phyloP scores from a whole-genome alignment of 768 basidiomycete genomes.

The Kwoniella bestiolae region DNA sequence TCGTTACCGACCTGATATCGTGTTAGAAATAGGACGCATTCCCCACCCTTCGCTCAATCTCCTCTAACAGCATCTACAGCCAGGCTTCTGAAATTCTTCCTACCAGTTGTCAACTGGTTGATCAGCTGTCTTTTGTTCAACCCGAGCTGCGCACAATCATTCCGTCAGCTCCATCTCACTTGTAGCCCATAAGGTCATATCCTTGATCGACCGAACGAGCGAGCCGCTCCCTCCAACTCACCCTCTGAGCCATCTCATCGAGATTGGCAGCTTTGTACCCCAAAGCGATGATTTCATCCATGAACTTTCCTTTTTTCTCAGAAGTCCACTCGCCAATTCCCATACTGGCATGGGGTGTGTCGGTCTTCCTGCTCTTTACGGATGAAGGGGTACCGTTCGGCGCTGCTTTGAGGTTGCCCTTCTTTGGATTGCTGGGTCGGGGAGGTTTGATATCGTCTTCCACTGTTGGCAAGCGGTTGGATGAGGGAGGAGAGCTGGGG shows the following conservation, averaged over 20 bases:
- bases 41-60: too few relatives aligned
- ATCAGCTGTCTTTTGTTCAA: conserved; percentile 13
- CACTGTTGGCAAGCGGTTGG: neutral
- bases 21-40: too few relatives aligned
- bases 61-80: conserved; percentile 11
- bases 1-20: too few relatives aligned
- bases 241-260: conserved; percentile 10
- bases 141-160: conserved; percentile 5
- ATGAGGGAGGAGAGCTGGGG: neutral
- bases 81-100: conserved; percentile 17
- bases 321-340: conserved; percentile 20
- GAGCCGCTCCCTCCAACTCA: neutral
- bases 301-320: conserved; percentile 19
- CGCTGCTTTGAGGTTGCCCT: neutral
- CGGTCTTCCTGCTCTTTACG: conserved; percentile 1
- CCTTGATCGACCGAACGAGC: neutral
- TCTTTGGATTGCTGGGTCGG: conserved; percentile 4
- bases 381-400: neutral
- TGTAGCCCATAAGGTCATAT: too few relatives aligned
- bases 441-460: neutral
- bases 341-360: neutral
- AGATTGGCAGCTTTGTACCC: conserved; percentile 26
- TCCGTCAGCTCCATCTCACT: conserved; percentile 13
- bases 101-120: conserved; percentile 18
- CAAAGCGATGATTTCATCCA: conserved; percentile 26